Conservation (phyloP, 305 asterid genomes). For the Fraxinus greggii region DNA sequence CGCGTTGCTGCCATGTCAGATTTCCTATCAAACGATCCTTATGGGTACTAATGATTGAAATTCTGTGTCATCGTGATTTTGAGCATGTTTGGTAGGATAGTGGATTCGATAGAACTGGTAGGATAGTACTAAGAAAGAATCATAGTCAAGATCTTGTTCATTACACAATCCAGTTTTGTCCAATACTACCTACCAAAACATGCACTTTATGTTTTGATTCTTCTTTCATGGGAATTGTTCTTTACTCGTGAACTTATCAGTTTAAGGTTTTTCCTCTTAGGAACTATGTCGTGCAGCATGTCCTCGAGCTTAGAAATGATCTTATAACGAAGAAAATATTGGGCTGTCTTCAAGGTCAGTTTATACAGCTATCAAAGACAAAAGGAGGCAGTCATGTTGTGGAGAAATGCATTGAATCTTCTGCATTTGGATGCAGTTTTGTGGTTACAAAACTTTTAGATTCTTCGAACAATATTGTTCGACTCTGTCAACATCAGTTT, state of each 20-base stretch:
- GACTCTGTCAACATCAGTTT: conserved; percentile 23
- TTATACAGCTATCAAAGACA: conserved; percentile 19
- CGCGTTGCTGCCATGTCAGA: conserved; percentile 18
- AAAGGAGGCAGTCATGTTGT: conserved; percentile 34
- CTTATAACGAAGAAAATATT: neutral
- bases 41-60: conserved; percentile 26
- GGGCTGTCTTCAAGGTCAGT: conserved; percentile 9
- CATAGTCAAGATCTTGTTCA: neutral
- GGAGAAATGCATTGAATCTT: conserved; percentile 33
- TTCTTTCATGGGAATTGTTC: neutral
- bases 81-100: neutral
- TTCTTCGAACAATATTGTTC: neutral
- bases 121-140: neutral
- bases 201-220: neutral
- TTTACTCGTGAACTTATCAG: neutral
- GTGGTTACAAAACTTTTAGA: conserved; percentile 28
- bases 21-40: conserved; percentile 27
- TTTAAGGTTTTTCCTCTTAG: conserved; percentile 16
- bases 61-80: neutral
- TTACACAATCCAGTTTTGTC: neutral
- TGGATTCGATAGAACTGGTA: neutral
- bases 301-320: neutral
- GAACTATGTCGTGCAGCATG: conserved; percentile 42
- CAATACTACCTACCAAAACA: neutral
- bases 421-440: neutral